phyloP scores from a whole-genome alignment of 2,329 filamentous ascomycete genomes.

The Exophiala mesophila region DNA sequence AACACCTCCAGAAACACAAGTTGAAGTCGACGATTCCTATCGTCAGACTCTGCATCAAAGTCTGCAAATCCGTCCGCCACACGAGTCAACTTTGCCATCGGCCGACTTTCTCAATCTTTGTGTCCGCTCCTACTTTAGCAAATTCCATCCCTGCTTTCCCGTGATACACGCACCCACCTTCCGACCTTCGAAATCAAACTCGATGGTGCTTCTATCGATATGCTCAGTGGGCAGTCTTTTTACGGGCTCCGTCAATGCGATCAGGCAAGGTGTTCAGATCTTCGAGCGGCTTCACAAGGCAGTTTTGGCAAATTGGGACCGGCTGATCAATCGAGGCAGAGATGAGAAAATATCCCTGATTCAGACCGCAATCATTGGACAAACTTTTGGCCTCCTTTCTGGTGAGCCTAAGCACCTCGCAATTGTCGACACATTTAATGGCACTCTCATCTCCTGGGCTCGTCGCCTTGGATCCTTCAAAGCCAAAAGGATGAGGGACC shows the following conservation, averaged over 20 bases:
- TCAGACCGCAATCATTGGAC: conserved; percentile 30
- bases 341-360: conserved; percentile 26
- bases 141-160: conserved; percentile 23
- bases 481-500: conserved; percentile 21
- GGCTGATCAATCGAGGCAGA: conserved; percentile 23
- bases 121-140: conserved; percentile 22
- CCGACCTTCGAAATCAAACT: conserved; percentile 24
- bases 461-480: conserved; percentile 25
- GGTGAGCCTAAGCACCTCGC: conserved; percentile 28
- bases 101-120: conserved; percentile 24
- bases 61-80: conserved; percentile 17
- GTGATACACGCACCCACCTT: conserved; percentile 24
- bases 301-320: conserved; percentile 30
- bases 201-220: conserved; percentile 34
- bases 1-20: conserved; percentile 17
- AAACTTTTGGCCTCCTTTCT: conserved; percentile 30
- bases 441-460: conserved; percentile 30
- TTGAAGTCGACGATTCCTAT: conserved; percentile 22
- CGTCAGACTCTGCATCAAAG: conserved; percentile 22
- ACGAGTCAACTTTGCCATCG: conserved; percentile 21
- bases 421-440: conserved; percentile 31
- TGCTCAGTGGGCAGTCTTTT: conserved; percentile 37
- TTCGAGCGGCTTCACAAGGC: conserved; percentile 32
- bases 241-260: conserved; percentile 30
- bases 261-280: conserved; percentile 28